Base-by-base conservation (phyloP, 2,329 filamentous ascomycete genomes). In the Pseudocercospora musae region DNA sequence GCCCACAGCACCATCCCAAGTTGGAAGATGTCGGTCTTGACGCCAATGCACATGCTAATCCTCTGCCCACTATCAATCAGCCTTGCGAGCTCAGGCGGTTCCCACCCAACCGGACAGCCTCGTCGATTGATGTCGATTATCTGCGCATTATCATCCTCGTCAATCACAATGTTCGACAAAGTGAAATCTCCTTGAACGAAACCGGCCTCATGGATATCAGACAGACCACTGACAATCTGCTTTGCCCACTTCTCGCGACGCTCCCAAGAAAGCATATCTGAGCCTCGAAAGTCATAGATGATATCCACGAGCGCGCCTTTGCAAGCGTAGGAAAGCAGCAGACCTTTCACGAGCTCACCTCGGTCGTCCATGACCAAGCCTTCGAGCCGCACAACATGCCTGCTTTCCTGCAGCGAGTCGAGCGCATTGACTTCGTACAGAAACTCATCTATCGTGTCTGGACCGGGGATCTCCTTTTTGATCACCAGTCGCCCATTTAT, bases 151-250 rank as follows among this genome's bases (percentile, higher is more conserved):
- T 92, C 88, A 48, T 89, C 78, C 11, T 84, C 83, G 75, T 98
- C 92, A 71, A 99, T 89, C 64, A 99, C 95, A 67, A 99, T 96
- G 74, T 99, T 99, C 4, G 93, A 96, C 27, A 99, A 82, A 0
- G 95, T 99, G 68, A 99, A 97, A 74, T 99, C 95, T 23, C 95
- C 95, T 73, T 99, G 95, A 10, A 99, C 95, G 75, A 96, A 98
- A 4, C 95, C 95, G 21, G 91, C 89, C 76, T 98, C 94, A 72
- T 99, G 95, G 29, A 99, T 94, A 70, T 97, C 92, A 0, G 91
- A 88, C 2, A 99, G 83, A 1, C 95, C 95, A 63, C 89, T 85
- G 13, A 98, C 87, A 68, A 98, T 96, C 75, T 98, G 93, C 62
- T 85, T 86, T 1, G 94, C 94, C 95, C 95, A 99, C 69, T 85